These are phyloP conservation scores for Annulohypoxylon bovei DNA, from an alignment of 495 filamentous ascomycete species.

Conservation along the genomic window DNA sequence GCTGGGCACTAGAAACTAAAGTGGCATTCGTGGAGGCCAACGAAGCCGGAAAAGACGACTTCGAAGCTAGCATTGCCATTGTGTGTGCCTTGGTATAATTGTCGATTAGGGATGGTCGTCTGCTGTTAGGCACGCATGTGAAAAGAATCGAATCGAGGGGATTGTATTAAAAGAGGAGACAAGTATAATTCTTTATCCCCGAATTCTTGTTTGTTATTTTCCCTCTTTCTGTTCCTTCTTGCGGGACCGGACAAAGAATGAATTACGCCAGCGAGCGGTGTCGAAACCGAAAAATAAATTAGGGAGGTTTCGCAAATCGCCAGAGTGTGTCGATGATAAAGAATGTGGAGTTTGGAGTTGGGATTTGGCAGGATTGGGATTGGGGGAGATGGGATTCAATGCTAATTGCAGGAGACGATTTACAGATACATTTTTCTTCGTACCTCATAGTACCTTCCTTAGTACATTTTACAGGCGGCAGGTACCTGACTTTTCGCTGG, in stretches of 20 bases:
- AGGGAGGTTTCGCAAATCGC: constrained; percentile 34
- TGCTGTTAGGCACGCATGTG: constrained; percentile 39
- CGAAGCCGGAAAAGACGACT: constrained; percentile 75
- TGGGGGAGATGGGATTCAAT: constrained; percentile 24
- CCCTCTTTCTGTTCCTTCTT: constrained; percentile 1
- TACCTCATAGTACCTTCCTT: not conserved
- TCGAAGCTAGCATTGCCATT: constrained; percentile 90
- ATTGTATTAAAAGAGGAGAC: constrained; percentile 3
- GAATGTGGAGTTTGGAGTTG: constrained; percentile 7
- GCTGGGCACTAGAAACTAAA: constrained; percentile 61
- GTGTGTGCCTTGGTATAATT: constrained; percentile 32
- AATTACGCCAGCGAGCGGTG: constrained; percentile 13
- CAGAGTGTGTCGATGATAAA: constrained; percentile 27
- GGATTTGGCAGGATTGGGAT: constrained; percentile 24
- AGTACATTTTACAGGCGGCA: not conserved
- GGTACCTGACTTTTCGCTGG: constrained; percentile 26
- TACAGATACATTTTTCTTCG: constrained; percentile 22
- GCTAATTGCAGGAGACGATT: constrained; percentile 33
- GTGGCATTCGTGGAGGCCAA: constrained; percentile 67
- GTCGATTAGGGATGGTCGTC: constrained; percentile 12
- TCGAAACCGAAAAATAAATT: constrained; percentile 33
- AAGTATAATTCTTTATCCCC: constrained; percentile 16
- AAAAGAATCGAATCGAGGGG: constrained; percentile 17
- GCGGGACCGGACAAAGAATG: constrained; percentile 28
- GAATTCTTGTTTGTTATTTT: not conserved